Conservation (phyloP, 768 basidiomycete genomes). For the Cytidiella melzeri region DNA sequence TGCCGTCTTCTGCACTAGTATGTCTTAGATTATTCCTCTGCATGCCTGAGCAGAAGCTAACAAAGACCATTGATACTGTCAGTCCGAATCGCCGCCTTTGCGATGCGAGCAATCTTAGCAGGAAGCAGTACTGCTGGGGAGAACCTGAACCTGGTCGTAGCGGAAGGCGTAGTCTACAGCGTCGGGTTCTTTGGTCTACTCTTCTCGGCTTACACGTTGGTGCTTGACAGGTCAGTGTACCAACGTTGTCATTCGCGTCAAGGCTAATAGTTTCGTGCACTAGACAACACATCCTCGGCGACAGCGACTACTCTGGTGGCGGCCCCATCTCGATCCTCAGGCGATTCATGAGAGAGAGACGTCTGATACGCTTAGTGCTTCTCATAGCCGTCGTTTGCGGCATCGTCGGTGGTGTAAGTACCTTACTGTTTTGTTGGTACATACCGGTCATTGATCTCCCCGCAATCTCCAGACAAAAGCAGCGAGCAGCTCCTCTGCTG, state of each 20-base stretch:
- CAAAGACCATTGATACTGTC: not conserved
- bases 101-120: slow-evolving; percentile 25
- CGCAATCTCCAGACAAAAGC: not conserved
- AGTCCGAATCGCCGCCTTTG: slow-evolving; percentile 29
- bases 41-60: not conserved
- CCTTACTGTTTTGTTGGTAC: not conserved
- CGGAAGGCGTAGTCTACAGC: slow-evolving; percentile 29
- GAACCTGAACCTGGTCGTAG: slow-evolving; percentile 19
- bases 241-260: not conserved
- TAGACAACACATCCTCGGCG: not conserved
- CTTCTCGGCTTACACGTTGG: slow-evolving; percentile 29
- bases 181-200: slow-evolving; percentile 31
- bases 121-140: slow-evolving; percentile 18
- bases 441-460: not conserved
- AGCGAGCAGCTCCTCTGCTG: not conserved
- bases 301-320: not conserved
- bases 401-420: slow-evolving; percentile 12
- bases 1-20: slow-evolving; percentile 25
- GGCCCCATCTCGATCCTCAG: slow-evolving; percentile 5
- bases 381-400: slow-evolving; percentile 15
- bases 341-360: slow-evolving; percentile 13
- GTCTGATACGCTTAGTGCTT: slow-evolving; percentile 14
- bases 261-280: not conserved
- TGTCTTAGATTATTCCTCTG: slow-evolving; percentile 1
- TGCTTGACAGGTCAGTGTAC: slow-evolving; percentile 24